These are phyloP conservation scores for Komagataella phaffii DNA, from an alignment of 805 yeast species.

Conservation along the genomic window DNA sequence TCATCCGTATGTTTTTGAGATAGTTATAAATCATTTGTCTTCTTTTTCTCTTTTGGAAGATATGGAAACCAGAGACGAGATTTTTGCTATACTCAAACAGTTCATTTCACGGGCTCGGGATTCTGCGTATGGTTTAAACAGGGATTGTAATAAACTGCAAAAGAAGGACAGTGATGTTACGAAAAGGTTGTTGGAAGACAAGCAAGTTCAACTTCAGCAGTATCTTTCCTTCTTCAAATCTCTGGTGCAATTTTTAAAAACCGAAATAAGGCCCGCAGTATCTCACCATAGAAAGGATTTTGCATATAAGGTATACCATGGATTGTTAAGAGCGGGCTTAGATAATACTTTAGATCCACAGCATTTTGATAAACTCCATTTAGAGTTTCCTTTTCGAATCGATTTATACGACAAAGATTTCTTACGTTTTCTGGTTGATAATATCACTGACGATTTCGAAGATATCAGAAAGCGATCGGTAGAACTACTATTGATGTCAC, in stretches of 20 bases:
- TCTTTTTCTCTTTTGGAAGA: constrained; percentile 50
- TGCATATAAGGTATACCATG: constrained; percentile 31
- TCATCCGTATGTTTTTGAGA: constrained; percentile 25
- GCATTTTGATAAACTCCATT: constrained; percentile 27
- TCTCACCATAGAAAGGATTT: constrained; percentile 40
- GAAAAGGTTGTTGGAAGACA: constrained; percentile 12
- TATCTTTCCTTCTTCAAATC: constrained; percentile 20
- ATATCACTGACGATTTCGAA: constrained; percentile 57
- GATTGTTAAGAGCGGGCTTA: constrained; percentile 40
- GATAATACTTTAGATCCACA: constrained; percentile 28
- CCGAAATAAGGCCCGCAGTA: constrained; percentile 37
- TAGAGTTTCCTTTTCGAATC: constrained; percentile 35
- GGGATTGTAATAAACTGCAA: constrained; percentile 32
- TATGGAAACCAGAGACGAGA: constrained; percentile 54
- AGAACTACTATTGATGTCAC: constrained; percentile 29
- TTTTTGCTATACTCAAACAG: constrained; percentile 45
- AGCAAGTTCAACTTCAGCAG: constrained; percentile 14
- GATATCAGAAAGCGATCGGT: constrained; percentile 53
- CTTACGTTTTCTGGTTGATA: constrained; percentile 41
- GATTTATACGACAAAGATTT: constrained; percentile 24
- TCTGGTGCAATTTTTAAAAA: constrained; percentile 20
- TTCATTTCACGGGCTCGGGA: constrained; percentile 57
- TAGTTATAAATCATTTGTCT: constrained; percentile 30
- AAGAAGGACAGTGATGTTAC: constrained; percentile 23
- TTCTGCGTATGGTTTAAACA: constrained; percentile 42